Evolutionary conservation across 345 rosid species (phyloP).

Genomic region (Balakata baccata): DNA sequence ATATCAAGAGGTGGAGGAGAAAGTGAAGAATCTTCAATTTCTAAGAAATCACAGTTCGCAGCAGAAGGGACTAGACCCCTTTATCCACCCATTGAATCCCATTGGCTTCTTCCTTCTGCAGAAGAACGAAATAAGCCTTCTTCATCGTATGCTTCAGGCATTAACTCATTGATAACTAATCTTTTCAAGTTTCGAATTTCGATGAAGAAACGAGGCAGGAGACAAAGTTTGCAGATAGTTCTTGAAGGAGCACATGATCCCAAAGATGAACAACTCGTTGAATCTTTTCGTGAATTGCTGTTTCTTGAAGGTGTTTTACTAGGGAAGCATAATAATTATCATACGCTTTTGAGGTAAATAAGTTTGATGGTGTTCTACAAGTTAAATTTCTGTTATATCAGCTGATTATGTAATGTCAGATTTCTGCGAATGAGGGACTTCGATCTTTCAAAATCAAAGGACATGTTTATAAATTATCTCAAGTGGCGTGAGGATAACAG

Average conservation of each 20-base stretch:
- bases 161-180: constrained; percentile 31
- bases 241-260: constrained; percentile 49
- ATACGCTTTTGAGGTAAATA: constrained; percentile 49
- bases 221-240: constrained; percentile 37
- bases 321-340: constrained; percentile 46
- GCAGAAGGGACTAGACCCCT: constrained; percentile 19
- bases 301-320: constrained; percentile 41
- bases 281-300: constrained; percentile 40
- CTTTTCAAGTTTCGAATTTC: constrained; percentile 39
- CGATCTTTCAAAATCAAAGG: constrained; percentile 49
- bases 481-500: constrained; percentile 47
- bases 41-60: neutral
- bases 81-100: constrained; percentile 38
- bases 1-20: constrained; percentile 33
- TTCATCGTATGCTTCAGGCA: constrained; percentile 20
- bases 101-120: constrained; percentile 32
- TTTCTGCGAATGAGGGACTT: constrained; percentile 58
- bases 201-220: constrained; percentile 39
- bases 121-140: constrained; percentile 18
- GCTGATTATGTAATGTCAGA: constrained; percentile 17
- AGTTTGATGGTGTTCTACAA: neutral
- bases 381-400: too few relatives aligned
- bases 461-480: constrained; percentile 43
- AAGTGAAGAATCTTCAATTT: constrained; percentile 16
- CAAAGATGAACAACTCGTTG: constrained; percentile 41